A percentile compares a stretch with the other conserved stretches of the same genome.
Conservation (phyloP, 169 alveolate species). For the Cryptosporidium canis region DNA sequence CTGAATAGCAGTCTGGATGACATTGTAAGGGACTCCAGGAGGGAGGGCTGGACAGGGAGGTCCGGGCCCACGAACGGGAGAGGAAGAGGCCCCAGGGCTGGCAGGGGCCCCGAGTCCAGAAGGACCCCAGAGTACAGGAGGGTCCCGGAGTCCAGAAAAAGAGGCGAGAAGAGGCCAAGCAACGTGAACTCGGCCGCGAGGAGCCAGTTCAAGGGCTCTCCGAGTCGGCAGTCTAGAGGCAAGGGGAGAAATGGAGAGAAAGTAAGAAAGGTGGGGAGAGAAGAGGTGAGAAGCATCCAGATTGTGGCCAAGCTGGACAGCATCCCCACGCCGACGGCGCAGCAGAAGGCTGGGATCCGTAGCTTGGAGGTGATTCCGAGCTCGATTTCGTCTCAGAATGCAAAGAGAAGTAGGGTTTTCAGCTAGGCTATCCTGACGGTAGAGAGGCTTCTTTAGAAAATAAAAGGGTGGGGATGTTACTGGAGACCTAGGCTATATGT, state of each 20-base stretch:
- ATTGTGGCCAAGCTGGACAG: slow-evolving; percentile 51
- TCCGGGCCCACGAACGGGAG: background rate
- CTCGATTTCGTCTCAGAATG: slow-evolving; percentile 32
- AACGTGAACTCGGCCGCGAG: background rate
- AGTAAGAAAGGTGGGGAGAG: background rate
- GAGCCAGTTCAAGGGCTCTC: background rate
- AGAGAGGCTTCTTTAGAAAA: background rate
- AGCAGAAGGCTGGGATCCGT: slow-evolving; percentile 43
- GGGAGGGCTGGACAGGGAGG: slow-evolving; percentile 8
- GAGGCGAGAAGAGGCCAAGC: background rate
- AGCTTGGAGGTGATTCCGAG: slow-evolving; percentile 42
- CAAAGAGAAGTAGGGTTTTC: slow-evolving; percentile 2
- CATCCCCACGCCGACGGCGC: slow-evolving; percentile 58
- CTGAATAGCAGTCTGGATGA: slow-evolving; percentile 52
- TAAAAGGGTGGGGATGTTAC: background rate
- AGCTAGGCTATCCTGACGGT: background rate
- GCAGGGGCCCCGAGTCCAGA: background rate
- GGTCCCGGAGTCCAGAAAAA: background rate
- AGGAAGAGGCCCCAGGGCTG: background rate
- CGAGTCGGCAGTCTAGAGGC: background rate
- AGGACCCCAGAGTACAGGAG: background rate
- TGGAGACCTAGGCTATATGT: background rate
- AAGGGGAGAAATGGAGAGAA: slow-evolving; percentile 5
- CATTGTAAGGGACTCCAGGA: slow-evolving; percentile 26
- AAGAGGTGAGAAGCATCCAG: slow-evolving; percentile 20